Conservation (phyloP, 2,329 filamentous ascomycete species). For the Colletotrichum coccodes region DNA sequence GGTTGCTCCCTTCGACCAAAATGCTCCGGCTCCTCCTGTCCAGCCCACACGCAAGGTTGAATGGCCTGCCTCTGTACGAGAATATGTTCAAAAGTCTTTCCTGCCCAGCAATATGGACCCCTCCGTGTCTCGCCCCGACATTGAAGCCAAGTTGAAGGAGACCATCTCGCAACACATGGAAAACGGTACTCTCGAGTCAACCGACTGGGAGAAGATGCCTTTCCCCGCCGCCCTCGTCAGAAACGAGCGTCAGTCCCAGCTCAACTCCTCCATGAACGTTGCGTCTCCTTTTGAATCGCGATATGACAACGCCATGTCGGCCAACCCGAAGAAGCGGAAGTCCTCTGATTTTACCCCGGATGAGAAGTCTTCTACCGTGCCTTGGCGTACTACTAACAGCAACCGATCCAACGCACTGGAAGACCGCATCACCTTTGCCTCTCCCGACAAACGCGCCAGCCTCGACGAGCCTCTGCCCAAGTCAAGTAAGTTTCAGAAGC, state of each 20-base stretch:
- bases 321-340: conserved; percentile 81
- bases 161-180: conserved; percentile 88
- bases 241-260: conserved; percentile 69
- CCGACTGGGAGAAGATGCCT: conserved; percentile 86
- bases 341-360: conserved; percentile 72
- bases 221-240: conserved; percentile 87
- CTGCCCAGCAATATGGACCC: conserved; percentile 75
- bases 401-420: conserved; percentile 63
- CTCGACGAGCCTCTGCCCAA: conserved; percentile 56
- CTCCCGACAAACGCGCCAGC: conserved; percentile 56
- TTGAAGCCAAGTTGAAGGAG: conserved; percentile 86
- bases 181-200: conserved; percentile 73
- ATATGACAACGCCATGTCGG: conserved; percentile 38
- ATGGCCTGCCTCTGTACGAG: conserved; percentile 85
- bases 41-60: conserved; percentile 69
- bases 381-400: conserved; percentile 80
- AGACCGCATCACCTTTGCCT: conserved; percentile 77
- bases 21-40: conserved; percentile 32
- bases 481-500: conserved; percentile 89
- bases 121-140: conserved; percentile 72
- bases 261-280: conserved; percentile 48
- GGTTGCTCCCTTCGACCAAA: conserved; percentile 34
- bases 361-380: conserved; percentile 65
- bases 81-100: conserved; percentile 92
- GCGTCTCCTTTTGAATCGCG: conserved; percentile 36